Evolutionary conservation across 306 rosid species (phyloP).

Genomic region (Phaseolus lunatus): DNA sequence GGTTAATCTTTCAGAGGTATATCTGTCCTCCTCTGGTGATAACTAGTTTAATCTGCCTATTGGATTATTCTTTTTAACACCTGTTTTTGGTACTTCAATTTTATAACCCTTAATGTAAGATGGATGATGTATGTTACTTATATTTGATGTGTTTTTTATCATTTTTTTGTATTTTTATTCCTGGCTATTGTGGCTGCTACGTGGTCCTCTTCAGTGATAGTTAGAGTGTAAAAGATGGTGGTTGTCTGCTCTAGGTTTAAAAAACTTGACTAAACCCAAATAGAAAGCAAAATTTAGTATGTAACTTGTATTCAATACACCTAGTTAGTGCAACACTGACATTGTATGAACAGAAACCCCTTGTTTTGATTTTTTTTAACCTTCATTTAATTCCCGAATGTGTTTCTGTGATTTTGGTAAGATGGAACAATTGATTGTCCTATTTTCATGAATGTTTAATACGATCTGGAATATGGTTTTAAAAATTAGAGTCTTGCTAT

Average conservation of each 20-base stretch:
- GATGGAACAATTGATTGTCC: slow-evolving; percentile 10
- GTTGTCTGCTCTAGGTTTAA: background rate
- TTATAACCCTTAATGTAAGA: background rate
- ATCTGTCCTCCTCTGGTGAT: slow-evolving; percentile 20
- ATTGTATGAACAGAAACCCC: slow-evolving; percentile 5
- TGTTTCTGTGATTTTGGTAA: slow-evolving; percentile 37
- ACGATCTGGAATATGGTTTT: slow-evolving; percentile 25
- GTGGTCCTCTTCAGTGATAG: background rate
- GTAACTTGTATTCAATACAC: slow-evolving; percentile 10
- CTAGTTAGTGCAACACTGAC: background rate
- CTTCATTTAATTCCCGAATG: slow-evolving; percentile 13
- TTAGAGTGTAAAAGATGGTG: background rate
- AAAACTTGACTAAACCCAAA: background rate
- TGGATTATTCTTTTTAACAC: background rate
- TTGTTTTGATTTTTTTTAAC: slow-evolving; percentile 29
- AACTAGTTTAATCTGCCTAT: background rate
- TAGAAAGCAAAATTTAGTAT: background rate
- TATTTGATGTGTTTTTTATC: background rate
- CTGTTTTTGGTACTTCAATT: background rate
- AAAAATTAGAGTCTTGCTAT: slow-evolving; percentile 35
- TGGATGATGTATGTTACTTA: background rate
- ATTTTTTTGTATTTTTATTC: background rate
- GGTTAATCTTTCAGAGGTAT: slow-evolving; percentile 95
- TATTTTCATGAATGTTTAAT: slow-evolving; percentile 11
- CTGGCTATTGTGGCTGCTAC: background rate